Evolutionary conservation across 192 early-diverging fungal genomes (phyloP).

Genomic region (Cetraspora pellucida): DNA sequence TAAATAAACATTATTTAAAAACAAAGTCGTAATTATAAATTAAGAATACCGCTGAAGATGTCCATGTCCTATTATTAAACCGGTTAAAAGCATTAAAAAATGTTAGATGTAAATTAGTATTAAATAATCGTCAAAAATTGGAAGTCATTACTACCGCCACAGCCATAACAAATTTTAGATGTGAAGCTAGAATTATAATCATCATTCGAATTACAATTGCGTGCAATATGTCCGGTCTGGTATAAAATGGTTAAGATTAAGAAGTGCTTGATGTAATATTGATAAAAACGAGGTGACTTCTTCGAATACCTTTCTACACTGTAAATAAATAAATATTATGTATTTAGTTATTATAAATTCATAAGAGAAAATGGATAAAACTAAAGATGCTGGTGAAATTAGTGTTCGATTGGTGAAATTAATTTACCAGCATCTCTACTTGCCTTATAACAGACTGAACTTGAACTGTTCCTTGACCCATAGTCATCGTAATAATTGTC

Average conservation of each 20-base stretch:
- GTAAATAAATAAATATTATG: too few relatives aligned
- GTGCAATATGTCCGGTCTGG: background rate
- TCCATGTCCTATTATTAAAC: background rate
- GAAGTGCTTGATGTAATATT: background rate
- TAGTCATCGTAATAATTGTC: background rate
- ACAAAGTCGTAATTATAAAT: background rate
- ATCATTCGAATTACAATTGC: background rate
- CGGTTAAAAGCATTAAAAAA: too few relatives aligned
- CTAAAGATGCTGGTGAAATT: too few relatives aligned
- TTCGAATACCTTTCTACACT: too few relatives aligned
- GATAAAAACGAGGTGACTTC: background rate
- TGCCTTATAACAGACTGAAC: background rate
- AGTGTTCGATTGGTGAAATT: too few relatives aligned
- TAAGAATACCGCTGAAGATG: background rate
- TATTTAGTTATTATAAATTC: background rate
- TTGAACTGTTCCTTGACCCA: background rate
- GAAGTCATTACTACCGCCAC: slow-evolving; percentile 5
- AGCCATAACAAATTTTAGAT: background rate
- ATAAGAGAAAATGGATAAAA: background rate
- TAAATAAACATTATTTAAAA: background rate
- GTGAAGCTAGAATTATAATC: background rate
- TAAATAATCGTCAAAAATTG: too few relatives aligned
- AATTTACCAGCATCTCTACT: background rate
- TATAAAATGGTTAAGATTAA: background rate
- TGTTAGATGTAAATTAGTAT: too few relatives aligned